Conservation (phyloP, 768 basidiomycete genomes). For the Mycena sanguinolenta region DNA sequence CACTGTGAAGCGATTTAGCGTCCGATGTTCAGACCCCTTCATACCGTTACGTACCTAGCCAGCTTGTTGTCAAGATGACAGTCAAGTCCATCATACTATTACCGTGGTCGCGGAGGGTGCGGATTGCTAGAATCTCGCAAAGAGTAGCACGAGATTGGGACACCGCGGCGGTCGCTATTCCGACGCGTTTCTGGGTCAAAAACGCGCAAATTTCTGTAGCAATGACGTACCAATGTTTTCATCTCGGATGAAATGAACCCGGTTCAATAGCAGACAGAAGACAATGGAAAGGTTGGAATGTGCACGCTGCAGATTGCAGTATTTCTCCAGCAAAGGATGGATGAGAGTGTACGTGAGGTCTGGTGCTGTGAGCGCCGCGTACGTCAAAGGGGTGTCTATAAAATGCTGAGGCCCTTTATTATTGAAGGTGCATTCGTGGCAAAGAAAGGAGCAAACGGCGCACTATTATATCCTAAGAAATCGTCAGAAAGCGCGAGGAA, state of each 20-base stretch:
- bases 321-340: conserved; percentile 90
- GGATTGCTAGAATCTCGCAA: conserved; percentile 92
- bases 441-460: conserved; percentile 25
- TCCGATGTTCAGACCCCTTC: not conserved
- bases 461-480: conserved; percentile 73
- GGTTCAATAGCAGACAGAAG: conserved; percentile 91
- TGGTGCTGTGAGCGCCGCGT: conserved; percentile 84
- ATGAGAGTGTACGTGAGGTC: conserved; percentile 93
- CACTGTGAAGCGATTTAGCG: conserved; percentile 49
- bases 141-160: conserved; percentile 83
- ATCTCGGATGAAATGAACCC: conserved; percentile 87
- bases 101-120: conserved; percentile 80
- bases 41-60: conserved; percentile 59
- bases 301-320: conserved; percentile 72
- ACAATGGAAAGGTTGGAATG: conserved; percentile 85
- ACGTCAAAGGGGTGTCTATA: conserved; percentile 90
- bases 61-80: conserved; percentile 80
- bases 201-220: not conserved
- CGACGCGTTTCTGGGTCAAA: not conserved
- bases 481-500: not conserved
- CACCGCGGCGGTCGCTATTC: conserved; percentile 69
- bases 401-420: conserved; percentile 63
- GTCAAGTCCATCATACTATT: conserved; percentile 78
- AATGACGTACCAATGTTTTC: conserved; percentile 60
- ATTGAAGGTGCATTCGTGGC: conserved; percentile 3